A percentile compares a stretch with the other conserved stretches of the same genome.
Conservation (phyloP, 306 rosid species). For the Quercus agrifolia region DNA sequence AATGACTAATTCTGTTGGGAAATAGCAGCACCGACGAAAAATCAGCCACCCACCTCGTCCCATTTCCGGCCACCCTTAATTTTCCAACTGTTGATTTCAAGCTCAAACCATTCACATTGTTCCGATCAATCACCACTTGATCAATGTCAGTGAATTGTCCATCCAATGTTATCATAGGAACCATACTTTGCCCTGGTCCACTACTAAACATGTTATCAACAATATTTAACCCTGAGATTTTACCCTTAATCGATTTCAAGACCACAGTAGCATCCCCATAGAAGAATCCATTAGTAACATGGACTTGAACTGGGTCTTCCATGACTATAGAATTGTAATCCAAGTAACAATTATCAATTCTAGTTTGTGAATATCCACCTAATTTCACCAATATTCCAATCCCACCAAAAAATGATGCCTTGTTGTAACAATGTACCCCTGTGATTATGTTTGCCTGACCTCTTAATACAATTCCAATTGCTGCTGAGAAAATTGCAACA, state of each 20-base stretch:
- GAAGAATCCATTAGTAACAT: slow-evolving; percentile 63
- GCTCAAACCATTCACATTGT: slow-evolving; percentile 58
- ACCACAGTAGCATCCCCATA: slow-evolving; percentile 61
- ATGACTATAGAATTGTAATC: slow-evolving; percentile 63
- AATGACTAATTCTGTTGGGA: slow-evolving; percentile 44
- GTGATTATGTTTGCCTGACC: slow-evolving; percentile 67
- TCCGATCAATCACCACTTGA: slow-evolving; percentile 59
- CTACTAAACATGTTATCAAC: slow-evolving; percentile 53
- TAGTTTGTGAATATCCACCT: slow-evolving; percentile 51
- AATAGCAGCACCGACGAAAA: slow-evolving; percentile 48
- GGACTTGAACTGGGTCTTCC: slow-evolving; percentile 79
- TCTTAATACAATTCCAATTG: slow-evolving; percentile 50
- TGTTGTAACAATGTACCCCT: slow-evolving; percentile 67
- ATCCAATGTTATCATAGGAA: slow-evolving; percentile 50
- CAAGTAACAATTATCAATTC: slow-evolving; percentile 61
- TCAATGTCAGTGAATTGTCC: slow-evolving; percentile 51
- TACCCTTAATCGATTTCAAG: slow-evolving; percentile 48
- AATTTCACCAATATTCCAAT: slow-evolving; percentile 58
- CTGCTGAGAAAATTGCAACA: slow-evolving; percentile 51
- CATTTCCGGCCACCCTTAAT: slow-evolving; percentile 35
- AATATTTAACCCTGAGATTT: slow-evolving; percentile 50
- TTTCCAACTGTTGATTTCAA: slow-evolving; percentile 62
- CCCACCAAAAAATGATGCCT: slow-evolving; percentile 58
- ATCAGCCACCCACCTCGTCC: slow-evolving; percentile 60
- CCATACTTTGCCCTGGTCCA: slow-evolving; percentile 37